Conservation (phyloP, 208 protist species). For the Acanthamoeba triangularis region DNA sequence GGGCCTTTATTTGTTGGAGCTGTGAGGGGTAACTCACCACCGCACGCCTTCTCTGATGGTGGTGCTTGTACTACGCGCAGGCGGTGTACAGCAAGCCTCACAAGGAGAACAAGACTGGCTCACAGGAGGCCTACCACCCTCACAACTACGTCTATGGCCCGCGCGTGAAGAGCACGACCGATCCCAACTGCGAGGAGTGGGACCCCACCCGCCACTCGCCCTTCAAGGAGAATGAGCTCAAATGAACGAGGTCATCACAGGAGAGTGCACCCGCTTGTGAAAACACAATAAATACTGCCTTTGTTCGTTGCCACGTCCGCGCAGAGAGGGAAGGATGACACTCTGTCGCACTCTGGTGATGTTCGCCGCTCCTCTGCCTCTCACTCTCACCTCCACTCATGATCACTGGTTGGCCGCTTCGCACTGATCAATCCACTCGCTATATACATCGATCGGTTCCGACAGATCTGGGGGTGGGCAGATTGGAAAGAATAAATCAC, state of each 20-base stretch:
- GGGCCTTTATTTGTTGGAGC: background rate
- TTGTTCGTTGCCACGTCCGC: too few species aligned
- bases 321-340: too few species aligned
- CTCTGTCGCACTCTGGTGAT: too few species aligned
- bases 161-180: slow-evolving; percentile 9
- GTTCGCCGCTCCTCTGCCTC: too few species aligned
- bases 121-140: slow-evolving; percentile 52
- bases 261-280: background rate
- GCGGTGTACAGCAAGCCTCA: slow-evolving; percentile 9
- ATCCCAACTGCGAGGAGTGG: slow-evolving; percentile 12
- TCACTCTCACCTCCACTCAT: background rate
- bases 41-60: background rate
- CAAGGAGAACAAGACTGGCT: slow-evolving; percentile 40
- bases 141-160: slow-evolving; percentile 33
- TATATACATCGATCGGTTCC: slow-evolving; percentile 90
- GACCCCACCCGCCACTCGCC: background rate
- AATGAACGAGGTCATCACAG: background rate
- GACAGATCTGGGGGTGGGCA: slow-evolving; percentile 80
- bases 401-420: slow-evolving; percentile 82
- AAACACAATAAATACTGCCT: background rate
- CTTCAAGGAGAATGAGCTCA: background rate
- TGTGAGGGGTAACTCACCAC: background rate
- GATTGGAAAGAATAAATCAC: background rate
- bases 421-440: slow-evolving; percentile 91
- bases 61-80: background rate